Evolutionary conservation across 768 basidiomycete species (phyloP), one percentile per base, ranked within the genome.

Genomic region (Xerocomus potaroensis): DNA sequence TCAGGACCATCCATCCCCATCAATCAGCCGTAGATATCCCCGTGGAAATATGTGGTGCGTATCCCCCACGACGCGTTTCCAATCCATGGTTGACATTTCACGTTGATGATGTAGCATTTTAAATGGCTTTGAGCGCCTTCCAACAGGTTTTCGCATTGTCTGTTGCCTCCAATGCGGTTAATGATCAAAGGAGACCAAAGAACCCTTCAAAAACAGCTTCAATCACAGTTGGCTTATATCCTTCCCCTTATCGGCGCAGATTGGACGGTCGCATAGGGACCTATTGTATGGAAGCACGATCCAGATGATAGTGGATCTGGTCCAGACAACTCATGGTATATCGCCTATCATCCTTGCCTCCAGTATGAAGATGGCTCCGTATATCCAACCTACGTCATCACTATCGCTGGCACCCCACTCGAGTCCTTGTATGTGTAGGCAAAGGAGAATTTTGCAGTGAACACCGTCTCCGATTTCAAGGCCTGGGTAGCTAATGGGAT

Each of bases 231-330:
- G 3, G 11, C 12, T 3, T 16, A 16, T 15, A n/a, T n/a, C n/a
- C 31, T 52, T 18, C 34, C 43, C 5, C 8, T 4, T 2, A 14
- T 42, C 14, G 32, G 48, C 19, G 24, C 18, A 24, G 37, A 23
- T 8, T 50, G 48, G 52, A 10, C 29, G 15, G 31, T 50, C 24
- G 45, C 37, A 18, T 50, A 49, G 52, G 48, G 48, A 9, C 52
- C 48, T 3, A 35, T 43, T 5, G 41, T 50, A n/a, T 50, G 40
- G 31, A 50, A 53, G 30, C 10, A 14, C 27, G 18, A 21, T 5
- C 49, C 49, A 6, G 37, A 35, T 7, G 19, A 40, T 4, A 15
- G 11, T 8, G 12, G 27, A 0, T 43, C 44, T 3, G 41, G 40
- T 3, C 52, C 49, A 15, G 45, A 50, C 21, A 41, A 41, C 32